Conservation (phyloP, 2,329 filamentous ascomycete genomes). For the Aspergillus novoparasiticus region DNA sequence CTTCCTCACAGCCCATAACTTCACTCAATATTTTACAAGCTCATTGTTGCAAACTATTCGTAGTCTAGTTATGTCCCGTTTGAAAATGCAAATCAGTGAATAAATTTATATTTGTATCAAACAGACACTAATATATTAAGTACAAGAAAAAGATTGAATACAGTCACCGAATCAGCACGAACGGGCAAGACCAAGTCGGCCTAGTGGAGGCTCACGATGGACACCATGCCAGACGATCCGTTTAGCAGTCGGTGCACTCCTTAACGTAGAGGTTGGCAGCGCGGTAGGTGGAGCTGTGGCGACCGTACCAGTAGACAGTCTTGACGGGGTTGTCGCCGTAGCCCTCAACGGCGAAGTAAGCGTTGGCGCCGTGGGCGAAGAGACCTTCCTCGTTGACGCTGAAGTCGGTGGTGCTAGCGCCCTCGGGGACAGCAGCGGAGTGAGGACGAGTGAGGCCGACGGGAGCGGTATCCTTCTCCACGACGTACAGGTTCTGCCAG, state of each 20-base stretch:
- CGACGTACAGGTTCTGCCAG: constrained; percentile 32
- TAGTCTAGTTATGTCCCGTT: too few species aligned
- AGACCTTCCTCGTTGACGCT: constrained; percentile 29
- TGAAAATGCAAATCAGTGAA: background rate
- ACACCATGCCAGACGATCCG: background rate
- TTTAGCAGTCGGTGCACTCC: constrained; percentile 25
- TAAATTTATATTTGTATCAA: background rate
- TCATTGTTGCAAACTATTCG: too few species aligned
- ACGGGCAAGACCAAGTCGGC: background rate
- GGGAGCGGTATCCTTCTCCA: constrained; percentile 25
- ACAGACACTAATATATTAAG: background rate
- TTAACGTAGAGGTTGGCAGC: constrained; percentile 1
- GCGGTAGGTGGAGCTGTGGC: constrained; percentile 26
- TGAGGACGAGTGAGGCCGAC: constrained; percentile 31
- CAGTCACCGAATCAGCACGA: background rate
- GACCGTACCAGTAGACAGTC: constrained; percentile 31
- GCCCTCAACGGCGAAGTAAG: constrained; percentile 28
- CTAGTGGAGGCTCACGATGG: background rate
- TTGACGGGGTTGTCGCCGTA: constrained; percentile 25
- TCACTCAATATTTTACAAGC: too few species aligned
- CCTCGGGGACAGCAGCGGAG: constrained; percentile 30
- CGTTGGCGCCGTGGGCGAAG: constrained; percentile 29
- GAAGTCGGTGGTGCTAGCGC: constrained; percentile 26
- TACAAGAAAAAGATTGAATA: background rate
- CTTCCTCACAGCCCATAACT: too few species aligned